Evolutionary conservation across 345 rosid genomes (phyloP).

Genomic region (Populus alba): DNA sequence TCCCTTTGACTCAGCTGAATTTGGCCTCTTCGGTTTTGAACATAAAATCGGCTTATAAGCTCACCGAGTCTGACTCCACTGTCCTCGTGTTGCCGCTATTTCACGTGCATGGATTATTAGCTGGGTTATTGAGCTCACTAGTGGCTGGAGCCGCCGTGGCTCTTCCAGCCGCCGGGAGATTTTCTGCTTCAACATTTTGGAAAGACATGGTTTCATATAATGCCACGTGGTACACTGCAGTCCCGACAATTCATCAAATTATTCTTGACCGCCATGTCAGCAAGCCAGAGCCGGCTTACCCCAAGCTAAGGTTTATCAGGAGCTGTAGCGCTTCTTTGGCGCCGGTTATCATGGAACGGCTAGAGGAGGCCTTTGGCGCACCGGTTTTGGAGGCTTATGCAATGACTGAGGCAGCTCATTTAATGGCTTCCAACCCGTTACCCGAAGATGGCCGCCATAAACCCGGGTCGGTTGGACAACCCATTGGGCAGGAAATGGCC

Average conservation of each 20-base stretch:
- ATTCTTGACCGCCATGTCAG: conserved; percentile 64
- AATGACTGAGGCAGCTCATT: conserved; percentile 82
- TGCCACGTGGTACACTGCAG: conserved; percentile 95
- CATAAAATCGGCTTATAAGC: conserved; percentile 66
- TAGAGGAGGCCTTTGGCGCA: conserved; percentile 72
- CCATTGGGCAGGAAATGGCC: conserved; percentile 82
- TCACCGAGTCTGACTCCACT: conserved; percentile 72
- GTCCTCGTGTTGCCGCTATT: conserved; percentile 77
- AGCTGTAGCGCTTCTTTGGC: conserved; percentile 92
- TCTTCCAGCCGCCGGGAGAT: conserved; percentile 76
- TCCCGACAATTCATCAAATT: conserved; percentile 91
- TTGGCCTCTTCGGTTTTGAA: conserved; percentile 54
- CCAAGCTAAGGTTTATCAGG: conserved; percentile 72
- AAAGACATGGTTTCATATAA: conserved; percentile 56
- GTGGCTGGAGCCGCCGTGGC: conserved; percentile 74
- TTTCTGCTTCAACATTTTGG: conserved; percentile 87
- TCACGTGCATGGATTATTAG: conserved; percentile 81
- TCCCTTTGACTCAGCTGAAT: conserved; percentile 63
- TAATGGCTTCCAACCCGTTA: conserved; percentile 79
- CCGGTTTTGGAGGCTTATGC: conserved; percentile 93
- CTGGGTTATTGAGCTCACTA: conserved; percentile 71
- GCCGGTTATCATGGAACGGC: conserved; percentile 64
- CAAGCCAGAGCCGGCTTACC: conserved; percentile 59
- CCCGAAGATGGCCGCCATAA: conserved; percentile 75
- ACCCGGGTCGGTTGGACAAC: conserved; percentile 80